phyloP scores from a whole-genome alignment of 2,329 filamentous ascomycete species.

The Fusarium sp. region DNA sequence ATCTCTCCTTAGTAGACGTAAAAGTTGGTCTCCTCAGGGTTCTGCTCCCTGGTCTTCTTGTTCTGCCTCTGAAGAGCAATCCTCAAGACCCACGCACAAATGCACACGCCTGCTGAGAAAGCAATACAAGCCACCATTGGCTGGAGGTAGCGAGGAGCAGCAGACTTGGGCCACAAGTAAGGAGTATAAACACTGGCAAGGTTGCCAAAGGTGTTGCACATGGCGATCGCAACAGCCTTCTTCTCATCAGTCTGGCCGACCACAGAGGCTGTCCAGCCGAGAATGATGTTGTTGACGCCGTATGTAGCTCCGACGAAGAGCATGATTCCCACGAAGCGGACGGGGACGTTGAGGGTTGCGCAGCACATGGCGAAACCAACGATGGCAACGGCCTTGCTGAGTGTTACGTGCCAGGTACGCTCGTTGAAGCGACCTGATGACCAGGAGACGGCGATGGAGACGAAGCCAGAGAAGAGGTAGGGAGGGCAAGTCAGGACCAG shows the following conservation, averaged over 20 bases:
- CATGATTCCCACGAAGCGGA: slow-evolving; percentile 44
- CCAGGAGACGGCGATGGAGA: slow-evolving; percentile 35
- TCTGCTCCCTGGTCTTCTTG: slow-evolving; percentile 42
- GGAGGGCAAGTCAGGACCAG: slow-evolving; percentile 60
- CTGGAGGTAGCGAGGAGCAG: slow-evolving; percentile 17
- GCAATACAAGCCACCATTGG: slow-evolving; percentile 34
- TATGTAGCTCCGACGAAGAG: slow-evolving; percentile 51
- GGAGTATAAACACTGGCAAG: slow-evolving; percentile 36
- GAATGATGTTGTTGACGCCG: slow-evolving; percentile 54
- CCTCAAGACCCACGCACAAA: slow-evolving; percentile 50
- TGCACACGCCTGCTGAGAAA: slow-evolving; percentile 47
- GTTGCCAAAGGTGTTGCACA: slow-evolving; percentile 33
- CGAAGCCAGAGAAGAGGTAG: slow-evolving; percentile 53
- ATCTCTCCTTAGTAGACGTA: slow-evolving; percentile 42
- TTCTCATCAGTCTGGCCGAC: slow-evolving; percentile 58
- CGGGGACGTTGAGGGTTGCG: slow-evolving; percentile 37
- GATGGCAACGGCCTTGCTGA: slow-evolving; percentile 51
- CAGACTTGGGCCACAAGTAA: slow-evolving; percentile 33
- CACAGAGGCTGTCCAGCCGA: slow-evolving; percentile 53
- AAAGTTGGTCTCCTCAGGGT: slow-evolving; percentile 41
- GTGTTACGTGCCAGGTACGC: slow-evolving; percentile 28
- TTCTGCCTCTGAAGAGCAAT: slow-evolving; percentile 48
- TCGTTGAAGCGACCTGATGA: slow-evolving; percentile 37
- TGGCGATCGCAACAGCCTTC: slow-evolving; percentile 54
- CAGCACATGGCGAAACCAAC: slow-evolving; percentile 33